phyloP scores from a whole-genome alignment of 2,329 filamentous ascomycete genomes.

The Fusarium gaditjirri region DNA sequence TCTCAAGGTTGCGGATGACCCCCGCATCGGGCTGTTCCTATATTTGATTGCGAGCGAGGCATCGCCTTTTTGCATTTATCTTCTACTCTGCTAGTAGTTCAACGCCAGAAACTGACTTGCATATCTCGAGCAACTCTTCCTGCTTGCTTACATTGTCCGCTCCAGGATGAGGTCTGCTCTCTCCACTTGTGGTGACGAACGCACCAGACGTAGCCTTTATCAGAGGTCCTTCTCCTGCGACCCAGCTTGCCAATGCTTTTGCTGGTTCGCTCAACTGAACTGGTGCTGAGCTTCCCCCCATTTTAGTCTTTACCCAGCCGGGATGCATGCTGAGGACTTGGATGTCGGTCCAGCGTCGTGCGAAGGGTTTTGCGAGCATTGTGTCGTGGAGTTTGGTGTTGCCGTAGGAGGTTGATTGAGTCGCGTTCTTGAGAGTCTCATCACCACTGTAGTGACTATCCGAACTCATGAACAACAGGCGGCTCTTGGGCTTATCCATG shows the following conservation, averaged over 20 bases:
- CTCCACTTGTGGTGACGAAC: conserved; percentile 24
- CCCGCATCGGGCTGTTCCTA: conserved; percentile 52
- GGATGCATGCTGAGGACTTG: conserved; percentile 37
- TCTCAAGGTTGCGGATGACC: conserved; percentile 67
- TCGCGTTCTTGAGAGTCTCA: conserved; percentile 17
- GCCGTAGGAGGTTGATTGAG: conserved; percentile 31
- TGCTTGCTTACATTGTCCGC: conserved; percentile 26
- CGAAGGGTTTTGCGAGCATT: conserved; percentile 35
- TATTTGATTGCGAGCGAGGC: conserved; percentile 28
- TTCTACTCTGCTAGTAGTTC: background rate
- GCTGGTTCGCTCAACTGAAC: conserved; percentile 10
- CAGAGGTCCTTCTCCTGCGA: conserved; percentile 20
- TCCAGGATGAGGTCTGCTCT: conserved; percentile 17
- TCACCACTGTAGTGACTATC: conserved; percentile 35
- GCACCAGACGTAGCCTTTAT: conserved; percentile 11
- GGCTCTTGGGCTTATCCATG: conserved; percentile 22
- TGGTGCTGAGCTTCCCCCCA: conserved; percentile 31
- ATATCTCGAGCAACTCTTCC: conserved; percentile 23
- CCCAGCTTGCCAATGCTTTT: conserved; percentile 26
- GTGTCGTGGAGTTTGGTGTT: conserved; percentile 37
- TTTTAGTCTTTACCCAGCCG: conserved; percentile 37
- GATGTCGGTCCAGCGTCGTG: conserved; percentile 22
- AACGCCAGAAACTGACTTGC: conserved; percentile 18
- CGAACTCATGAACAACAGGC: conserved; percentile 32
- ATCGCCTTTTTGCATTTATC: background rate